phyloP scores from a whole-genome alignment of 2,329 filamentous ascomycete genomes.

The Penicillium sp. region DNA sequence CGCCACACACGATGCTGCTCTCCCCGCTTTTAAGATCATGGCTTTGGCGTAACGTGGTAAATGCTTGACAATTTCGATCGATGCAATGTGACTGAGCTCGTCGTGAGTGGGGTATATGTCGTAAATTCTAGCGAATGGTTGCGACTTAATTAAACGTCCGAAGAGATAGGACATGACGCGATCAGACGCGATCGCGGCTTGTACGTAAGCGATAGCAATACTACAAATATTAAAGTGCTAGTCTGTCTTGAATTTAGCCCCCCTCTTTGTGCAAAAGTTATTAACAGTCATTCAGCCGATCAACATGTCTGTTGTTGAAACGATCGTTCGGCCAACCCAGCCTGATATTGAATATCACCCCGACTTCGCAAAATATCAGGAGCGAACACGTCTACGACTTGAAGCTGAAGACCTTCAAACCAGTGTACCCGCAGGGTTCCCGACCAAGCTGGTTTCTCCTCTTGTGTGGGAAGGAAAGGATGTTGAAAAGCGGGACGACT shows the following conservation, averaged over 20 bases:
- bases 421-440: constrained; percentile 48
- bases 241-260: neutral
- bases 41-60: neutral
- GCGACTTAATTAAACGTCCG: neutral
- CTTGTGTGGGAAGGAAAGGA: constrained; percentile 54
- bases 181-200: constrained; percentile 3
- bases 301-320: constrained; percentile 22
- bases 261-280: neutral
- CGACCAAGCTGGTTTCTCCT: constrained; percentile 43
- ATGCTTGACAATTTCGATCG: neutral
- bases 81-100: constrained; percentile 3
- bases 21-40: neutral
- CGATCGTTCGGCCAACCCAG: constrained; percentile 18
- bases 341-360: constrained; percentile 30
- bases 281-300: neutral
- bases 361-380: constrained; percentile 26
- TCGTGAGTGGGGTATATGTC: constrained; percentile 11
- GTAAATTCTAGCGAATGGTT: constrained; percentile 6
- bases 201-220: neutral
- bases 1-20: neutral
- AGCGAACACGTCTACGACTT: constrained; percentile 22
- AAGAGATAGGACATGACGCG: constrained; percentile 5
- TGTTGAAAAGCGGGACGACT: constrained; percentile 39
- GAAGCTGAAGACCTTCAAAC: constrained; percentile 19
- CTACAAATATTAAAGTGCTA: neutral